Evolutionary conservation across 345 rosid species (phyloP).

Genomic region (Abelmoschus esculentus): DNA sequence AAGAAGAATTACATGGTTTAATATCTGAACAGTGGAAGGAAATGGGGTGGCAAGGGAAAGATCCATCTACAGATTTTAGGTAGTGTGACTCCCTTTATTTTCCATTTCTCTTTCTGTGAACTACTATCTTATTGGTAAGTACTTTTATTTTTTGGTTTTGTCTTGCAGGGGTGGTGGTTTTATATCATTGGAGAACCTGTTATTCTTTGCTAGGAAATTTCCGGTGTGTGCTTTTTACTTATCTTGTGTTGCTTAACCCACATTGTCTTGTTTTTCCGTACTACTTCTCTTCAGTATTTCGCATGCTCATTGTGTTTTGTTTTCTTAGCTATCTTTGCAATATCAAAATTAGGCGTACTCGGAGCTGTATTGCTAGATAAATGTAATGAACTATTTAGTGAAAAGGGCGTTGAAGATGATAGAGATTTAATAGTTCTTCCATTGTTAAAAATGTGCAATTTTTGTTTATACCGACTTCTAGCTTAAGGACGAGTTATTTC

Average conservation of each 20-base stretch:
- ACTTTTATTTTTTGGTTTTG: slow-evolving; percentile 12
- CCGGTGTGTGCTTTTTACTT: slow-evolving; percentile 39
- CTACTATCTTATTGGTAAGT: neutral
- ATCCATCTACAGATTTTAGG: slow-evolving; percentile 99
- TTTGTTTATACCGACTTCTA: too few relatives aligned
- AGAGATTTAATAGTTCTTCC: too few relatives aligned
- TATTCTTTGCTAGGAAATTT: slow-evolving; percentile 75
- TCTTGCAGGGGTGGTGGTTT: slow-evolving; percentile 95
- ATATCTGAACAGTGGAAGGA: slow-evolving; percentile 99
- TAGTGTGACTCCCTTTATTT: slow-evolving; percentile 12
- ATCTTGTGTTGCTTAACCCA: neutral
- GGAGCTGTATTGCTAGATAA: neutral
- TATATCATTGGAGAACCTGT: slow-evolving; percentile 92
- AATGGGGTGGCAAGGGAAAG: slow-evolving; percentile 99
- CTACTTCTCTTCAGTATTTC: neutral
- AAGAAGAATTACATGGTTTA: slow-evolving; percentile 72
- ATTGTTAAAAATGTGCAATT: too few relatives aligned
- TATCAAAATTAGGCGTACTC: neutral
- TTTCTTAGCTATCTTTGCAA: neutral
- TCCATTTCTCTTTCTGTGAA: slow-evolving; percentile 1
- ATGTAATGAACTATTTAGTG: neutral
- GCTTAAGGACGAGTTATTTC: too few relatives aligned
- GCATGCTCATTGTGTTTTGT: neutral
- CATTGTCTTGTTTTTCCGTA: neutral
- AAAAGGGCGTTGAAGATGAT: too few relatives aligned